Base-by-base conservation (phyloP, 2,329 filamentous ascomycete species). In the Cladophialophora chaetospira region DNA sequence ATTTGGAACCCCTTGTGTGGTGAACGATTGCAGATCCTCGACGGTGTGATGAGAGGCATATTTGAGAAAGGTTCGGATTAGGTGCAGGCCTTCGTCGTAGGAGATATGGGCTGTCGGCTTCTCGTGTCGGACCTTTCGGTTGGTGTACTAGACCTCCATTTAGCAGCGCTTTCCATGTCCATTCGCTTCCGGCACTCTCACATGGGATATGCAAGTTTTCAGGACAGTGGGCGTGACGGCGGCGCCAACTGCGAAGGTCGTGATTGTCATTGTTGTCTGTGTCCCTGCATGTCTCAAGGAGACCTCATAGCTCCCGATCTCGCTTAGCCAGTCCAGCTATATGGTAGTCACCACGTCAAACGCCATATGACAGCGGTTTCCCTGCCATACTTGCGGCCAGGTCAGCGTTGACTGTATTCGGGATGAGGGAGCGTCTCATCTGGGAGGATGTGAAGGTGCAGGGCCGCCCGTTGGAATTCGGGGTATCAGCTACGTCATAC, bases 21-120 rank as follows among this genome's bases (percentile, higher is more conserved):
- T 97, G 71, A 97, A 97, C 3, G 86, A 85, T 69, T 99, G 94
- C 26, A 97, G 75, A 62, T 97, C 91, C 73, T 99, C 94, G 66
- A 99, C 88, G 0, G 90, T 91, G 71, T 97, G 90, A 61, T 90
- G 87, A 1, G 93, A 91, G 3, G 91, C 88, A 72, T 91, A 94
- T 38, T 83, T 74, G 31, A 99, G 82, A 72, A 99, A 97, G 31
- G 87, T 84, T 47, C 91, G 89, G 66, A 97, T 88, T 48, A 99
- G 81, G 63, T 90, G 85, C 11, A 99, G 81, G 33, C 92, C 93
- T 75, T 97, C 89, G 70, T 97, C 89, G 75, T 99, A 99, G 51
- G 91, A 92, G 54, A 99, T 85, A 71, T 96, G 90, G 1, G 89
- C 88, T 1, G 90, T 96, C 0, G 93, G 93, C 62, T 92, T 92